phyloP scores from a whole-genome alignment of 768 basidiomycete species.

The Rhizopogon vinicolor region DNA sequence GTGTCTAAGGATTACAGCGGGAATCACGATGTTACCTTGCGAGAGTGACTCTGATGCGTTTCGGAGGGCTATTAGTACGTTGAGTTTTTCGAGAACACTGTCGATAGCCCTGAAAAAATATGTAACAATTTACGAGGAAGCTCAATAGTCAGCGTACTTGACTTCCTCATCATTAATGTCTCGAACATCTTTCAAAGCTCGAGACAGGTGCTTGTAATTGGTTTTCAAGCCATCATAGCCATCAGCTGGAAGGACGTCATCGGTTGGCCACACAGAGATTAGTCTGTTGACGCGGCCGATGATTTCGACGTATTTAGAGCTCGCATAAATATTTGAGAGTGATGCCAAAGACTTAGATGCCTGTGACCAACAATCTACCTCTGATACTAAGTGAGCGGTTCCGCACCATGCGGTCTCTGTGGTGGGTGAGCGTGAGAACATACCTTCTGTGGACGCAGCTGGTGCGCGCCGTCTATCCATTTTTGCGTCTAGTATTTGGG shows the following conservation, averaged over 20 bases:
- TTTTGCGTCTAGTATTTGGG: slow-evolving; percentile 1
- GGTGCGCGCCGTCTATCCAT: slow-evolving; percentile 69
- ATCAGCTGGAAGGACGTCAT: slow-evolving; percentile 65
- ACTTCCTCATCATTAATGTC: slow-evolving; percentile 54
- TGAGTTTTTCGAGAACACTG: slow-evolving; percentile 63
- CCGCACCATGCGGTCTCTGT: neutral
- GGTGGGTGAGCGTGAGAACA: slow-evolving; percentile 20
- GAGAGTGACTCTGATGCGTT: slow-evolving; percentile 59
- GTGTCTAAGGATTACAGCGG: neutral
- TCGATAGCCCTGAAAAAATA: slow-evolving; percentile 55
- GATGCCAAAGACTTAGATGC: slow-evolving; percentile 54
- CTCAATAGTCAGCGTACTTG: slow-evolving; percentile 39
- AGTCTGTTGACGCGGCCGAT: slow-evolving; percentile 71
- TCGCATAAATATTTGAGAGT: slow-evolving; percentile 51
- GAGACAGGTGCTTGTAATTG: slow-evolving; percentile 55
- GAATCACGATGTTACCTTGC: slow-evolving; percentile 41
- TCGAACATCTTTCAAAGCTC: slow-evolving; percentile 62
- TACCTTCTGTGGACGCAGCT: slow-evolving; percentile 72
- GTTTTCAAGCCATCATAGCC: slow-evolving; percentile 60
- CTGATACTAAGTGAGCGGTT: slow-evolving; percentile 31
- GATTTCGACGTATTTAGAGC: slow-evolving; percentile 46
- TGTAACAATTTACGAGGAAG: slow-evolving; percentile 3
- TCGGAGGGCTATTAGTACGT: slow-evolving; percentile 66
- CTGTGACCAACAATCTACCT: slow-evolving; percentile 74
- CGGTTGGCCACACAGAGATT: slow-evolving; percentile 66